phyloP scores from a whole-genome alignment of 1,139 yeast species.

The Pichia kudriavzevii region DNA sequence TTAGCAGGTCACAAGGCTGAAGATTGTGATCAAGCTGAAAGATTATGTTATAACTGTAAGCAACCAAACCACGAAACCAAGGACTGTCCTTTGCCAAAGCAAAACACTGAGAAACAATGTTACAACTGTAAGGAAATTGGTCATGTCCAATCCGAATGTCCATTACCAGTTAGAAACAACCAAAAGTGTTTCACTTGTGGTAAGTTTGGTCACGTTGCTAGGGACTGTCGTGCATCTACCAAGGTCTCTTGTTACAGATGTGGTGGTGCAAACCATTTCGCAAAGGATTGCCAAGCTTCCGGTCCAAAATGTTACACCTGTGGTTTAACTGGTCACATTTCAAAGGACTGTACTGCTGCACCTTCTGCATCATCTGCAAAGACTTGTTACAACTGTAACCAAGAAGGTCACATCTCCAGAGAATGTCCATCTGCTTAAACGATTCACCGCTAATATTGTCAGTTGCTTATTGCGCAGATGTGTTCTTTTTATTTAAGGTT shows the following conservation, averaged over 20 bases:
- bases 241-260: conserved; percentile 70
- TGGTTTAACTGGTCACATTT: conserved; percentile 83
- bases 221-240: conserved; percentile 41
- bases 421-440: conserved; percentile 41
- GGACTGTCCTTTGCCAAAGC: conserved; percentile 83
- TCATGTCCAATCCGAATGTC: conserved; percentile 64
- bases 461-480: not conserved
- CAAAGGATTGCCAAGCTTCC: conserved; percentile 81
- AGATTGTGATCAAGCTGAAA: conserved; percentile 72
- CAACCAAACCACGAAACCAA: conserved; percentile 85
- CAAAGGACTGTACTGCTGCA: conserved; percentile 64
- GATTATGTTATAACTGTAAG: conserved; percentile 90
- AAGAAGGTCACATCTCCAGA: conserved; percentile 51
- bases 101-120: conserved; percentile 78
- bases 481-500: not conserved
- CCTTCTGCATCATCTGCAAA: conserved; percentile 35
- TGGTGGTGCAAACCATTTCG: conserved; percentile 91
- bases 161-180: conserved; percentile 38
- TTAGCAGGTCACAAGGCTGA: conserved; percentile 89
- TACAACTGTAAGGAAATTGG: conserved; percentile 70
- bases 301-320: conserved; percentile 84
- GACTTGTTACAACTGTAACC: conserved; percentile 78
- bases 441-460: not conserved
- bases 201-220: conserved; percentile 76
- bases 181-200: conserved; percentile 79